Evolutionary conservation across 257 asterid genomes (phyloP).

Genomic region (Scutellaria galericulata): DNA sequence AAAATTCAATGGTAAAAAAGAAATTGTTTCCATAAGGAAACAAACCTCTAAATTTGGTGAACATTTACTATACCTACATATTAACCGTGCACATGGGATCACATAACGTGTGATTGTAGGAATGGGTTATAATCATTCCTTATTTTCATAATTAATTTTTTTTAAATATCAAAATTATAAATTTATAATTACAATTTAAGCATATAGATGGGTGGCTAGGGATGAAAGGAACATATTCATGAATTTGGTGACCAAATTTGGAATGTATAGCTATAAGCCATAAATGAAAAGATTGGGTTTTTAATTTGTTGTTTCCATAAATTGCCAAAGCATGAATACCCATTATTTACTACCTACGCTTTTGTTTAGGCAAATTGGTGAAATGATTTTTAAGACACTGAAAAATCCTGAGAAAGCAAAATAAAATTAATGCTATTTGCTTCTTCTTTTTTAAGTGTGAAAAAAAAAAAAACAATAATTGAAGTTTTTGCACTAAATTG

Average conservation of each 20-base stretch:
- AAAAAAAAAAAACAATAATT: neutral
- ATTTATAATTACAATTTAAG: neutral
- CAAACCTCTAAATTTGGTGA: too few relatives aligned
- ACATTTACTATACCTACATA: too few relatives aligned
- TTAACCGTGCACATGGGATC: too few relatives aligned
- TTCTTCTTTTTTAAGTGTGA: slow-evolving; percentile 13
- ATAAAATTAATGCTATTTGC: slow-evolving; percentile 8
- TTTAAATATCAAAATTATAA: too few relatives aligned
- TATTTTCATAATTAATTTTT: too few relatives aligned
- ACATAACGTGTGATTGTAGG: too few relatives aligned
- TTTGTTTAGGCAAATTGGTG: slow-evolving; percentile 26
- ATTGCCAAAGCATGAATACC: slow-evolving; percentile 38
- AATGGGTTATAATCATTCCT: too few relatives aligned
- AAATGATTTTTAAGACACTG: neutral
- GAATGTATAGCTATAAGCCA: neutral
- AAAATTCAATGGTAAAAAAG: too few relatives aligned
- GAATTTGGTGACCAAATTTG: slow-evolving; percentile 16
- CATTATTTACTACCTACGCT: neutral
- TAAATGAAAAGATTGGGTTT: slow-evolving; percentile 6
- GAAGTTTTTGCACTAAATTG: slow-evolving; percentile 3
- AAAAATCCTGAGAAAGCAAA: neutral
- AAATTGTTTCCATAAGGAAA: too few relatives aligned
- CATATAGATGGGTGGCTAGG: slow-evolving; percentile 5
- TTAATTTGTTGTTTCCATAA: slow-evolving; percentile 27
- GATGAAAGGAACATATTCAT: slow-evolving; percentile 15